Evolutionary conservation across 2,329 filamentous ascomycete genomes (phyloP).

Genomic region (Arthrobotrys megalospora): DNA sequence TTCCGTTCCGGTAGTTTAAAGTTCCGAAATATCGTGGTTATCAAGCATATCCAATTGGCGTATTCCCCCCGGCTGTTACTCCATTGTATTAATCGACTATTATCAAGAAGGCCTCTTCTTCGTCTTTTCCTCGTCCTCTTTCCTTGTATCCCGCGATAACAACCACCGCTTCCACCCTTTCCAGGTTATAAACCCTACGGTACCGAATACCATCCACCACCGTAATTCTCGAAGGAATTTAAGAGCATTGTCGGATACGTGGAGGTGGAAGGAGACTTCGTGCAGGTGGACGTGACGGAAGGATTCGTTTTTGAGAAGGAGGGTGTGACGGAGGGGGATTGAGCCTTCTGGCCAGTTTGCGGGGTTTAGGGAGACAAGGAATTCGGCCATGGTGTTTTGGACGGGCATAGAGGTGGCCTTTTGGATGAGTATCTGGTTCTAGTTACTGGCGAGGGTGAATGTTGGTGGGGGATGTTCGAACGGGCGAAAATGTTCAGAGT

Average conservation of each 20-base stretch:
- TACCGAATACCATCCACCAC: slow-evolving; percentile 40
- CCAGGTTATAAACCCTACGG: slow-evolving; percentile 33
- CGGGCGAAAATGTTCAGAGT: not conserved
- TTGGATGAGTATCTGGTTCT: not conserved
- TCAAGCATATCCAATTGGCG: not conserved
- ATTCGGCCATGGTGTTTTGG: slow-evolving; percentile 55
- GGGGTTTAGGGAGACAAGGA: slow-evolving; percentile 58
- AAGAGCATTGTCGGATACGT: slow-evolving; percentile 29
- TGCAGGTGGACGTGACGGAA: slow-evolving; percentile 43
- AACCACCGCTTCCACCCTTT: slow-evolving; percentile 33
- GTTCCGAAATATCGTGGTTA: too few relatives aligned
- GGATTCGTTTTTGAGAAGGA: slow-evolving; percentile 43
- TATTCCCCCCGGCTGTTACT: not conserved
- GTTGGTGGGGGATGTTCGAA: not conserved
- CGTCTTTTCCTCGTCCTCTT: not conserved
- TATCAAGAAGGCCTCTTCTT: not conserved
- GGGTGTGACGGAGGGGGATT: slow-evolving; percentile 47
- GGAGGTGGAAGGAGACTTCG: slow-evolving; percentile 34
- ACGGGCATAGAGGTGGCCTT: slow-evolving; percentile 2
- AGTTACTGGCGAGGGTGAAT: not conserved
- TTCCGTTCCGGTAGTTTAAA: too few relatives aligned
- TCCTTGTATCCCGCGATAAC: not conserved
- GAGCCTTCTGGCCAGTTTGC: slow-evolving; percentile 57
- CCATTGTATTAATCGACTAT: too few relatives aligned
- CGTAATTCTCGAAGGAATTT: slow-evolving; percentile 37